Percentiles rank a stretch among this genome's conserved stretches.
Evolutionary conservation across 2,329 filamentous ascomycete species (phyloP).

Genomic region (Stylonectria norvegica): DNA sequence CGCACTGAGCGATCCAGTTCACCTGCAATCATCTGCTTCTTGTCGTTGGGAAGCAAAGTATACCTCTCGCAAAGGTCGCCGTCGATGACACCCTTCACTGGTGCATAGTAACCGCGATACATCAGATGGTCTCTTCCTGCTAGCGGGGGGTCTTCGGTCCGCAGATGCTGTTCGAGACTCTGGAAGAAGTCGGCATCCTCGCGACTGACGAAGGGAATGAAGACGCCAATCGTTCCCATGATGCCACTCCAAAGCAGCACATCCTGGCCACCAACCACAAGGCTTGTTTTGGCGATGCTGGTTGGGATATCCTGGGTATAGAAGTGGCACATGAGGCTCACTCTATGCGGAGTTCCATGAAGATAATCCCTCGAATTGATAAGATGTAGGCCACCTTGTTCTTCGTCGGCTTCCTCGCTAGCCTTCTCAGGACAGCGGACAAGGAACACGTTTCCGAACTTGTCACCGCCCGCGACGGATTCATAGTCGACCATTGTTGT

Average conservation of each 20-base stretch:
- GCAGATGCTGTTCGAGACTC: conserved; percentile 81
- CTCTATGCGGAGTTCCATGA: conserved; percentile 79
- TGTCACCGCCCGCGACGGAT: conserved; percentile 89
- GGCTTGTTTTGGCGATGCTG: conserved; percentile 80
- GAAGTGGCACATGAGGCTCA: conserved; percentile 83
- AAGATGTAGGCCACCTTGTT: conserved; percentile 86
- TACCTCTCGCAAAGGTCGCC: conserved; percentile 95
- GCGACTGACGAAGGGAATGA: conserved; percentile 86
- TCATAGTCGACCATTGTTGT: conserved; percentile 97
- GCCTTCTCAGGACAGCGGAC: conserved; percentile 82
- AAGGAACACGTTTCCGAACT: conserved; percentile 95
- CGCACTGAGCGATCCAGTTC: conserved; percentile 87
- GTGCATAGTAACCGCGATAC: conserved; percentile 92
- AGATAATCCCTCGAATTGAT: conserved; percentile 86
- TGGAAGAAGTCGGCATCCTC: conserved; percentile 99
- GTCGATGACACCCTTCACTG: conserved; percentile 94
- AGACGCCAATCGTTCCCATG: conserved; percentile 88
- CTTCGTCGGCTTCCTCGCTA: conserved; percentile 87
- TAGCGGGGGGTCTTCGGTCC: conserved; percentile 80
- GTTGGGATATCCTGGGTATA: conserved; percentile 91
- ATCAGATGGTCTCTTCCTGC: conserved; percentile 93
- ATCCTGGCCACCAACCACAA: conserved; percentile 89
- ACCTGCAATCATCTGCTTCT: conserved; percentile 91
- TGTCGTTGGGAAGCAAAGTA: conserved; percentile 76
- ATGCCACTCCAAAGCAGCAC: conserved; percentile 91